These are phyloP conservation scores for Vanilla planifolia DNA, from an alignment of 106 monocot species.

Conservation along the genomic window DNA sequence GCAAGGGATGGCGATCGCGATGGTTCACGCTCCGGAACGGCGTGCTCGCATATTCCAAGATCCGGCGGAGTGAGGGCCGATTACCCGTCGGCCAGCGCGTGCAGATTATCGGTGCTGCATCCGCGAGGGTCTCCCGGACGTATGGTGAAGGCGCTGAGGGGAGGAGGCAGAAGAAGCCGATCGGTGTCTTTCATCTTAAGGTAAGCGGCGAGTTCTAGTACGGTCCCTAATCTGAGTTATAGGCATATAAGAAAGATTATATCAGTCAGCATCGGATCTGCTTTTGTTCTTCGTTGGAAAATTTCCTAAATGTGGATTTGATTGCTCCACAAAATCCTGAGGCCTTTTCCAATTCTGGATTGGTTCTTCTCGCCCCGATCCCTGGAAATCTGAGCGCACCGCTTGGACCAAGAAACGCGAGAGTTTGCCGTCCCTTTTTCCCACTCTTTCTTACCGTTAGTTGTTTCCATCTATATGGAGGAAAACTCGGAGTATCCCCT, in stretches of 20 bases:
- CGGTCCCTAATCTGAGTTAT: not conserved
- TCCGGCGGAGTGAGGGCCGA: slow-evolving; percentile 48
- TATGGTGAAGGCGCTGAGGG: not conserved
- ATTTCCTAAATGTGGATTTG: slow-evolving; percentile 5
- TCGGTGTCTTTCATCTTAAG: slow-evolving; percentile 45
- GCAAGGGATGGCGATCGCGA: slow-evolving; percentile 15
- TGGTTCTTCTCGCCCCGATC: not conserved
- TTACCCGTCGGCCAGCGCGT: slow-evolving; percentile 42
- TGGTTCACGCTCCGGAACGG: slow-evolving; percentile 15
- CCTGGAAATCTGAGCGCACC: slow-evolving; percentile 1
- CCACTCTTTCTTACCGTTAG: not conserved
- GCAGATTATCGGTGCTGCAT: slow-evolving; percentile 41
- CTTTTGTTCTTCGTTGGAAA: slow-evolving; percentile 1
- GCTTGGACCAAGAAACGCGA: slow-evolving; percentile 6
- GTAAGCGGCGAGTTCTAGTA: slow-evolving; percentile 9
- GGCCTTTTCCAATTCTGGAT: slow-evolving; percentile 9
- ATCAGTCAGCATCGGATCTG: slow-evolving; percentile 4
- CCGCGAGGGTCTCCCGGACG: slow-evolving; percentile 4
- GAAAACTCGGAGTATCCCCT: not conserved
- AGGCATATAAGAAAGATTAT: not conserved
- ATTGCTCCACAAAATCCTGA: not conserved
- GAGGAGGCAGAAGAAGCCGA: slow-evolving; percentile 11
- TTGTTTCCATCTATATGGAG: slow-evolving; percentile 7
- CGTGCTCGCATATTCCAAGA: slow-evolving; percentile 32
- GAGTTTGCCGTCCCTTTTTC: slow-evolving; percentile 5